Conservation (phyloP, 176 grass and related monocot genomes). For the Oryza meyeriana region DNA sequence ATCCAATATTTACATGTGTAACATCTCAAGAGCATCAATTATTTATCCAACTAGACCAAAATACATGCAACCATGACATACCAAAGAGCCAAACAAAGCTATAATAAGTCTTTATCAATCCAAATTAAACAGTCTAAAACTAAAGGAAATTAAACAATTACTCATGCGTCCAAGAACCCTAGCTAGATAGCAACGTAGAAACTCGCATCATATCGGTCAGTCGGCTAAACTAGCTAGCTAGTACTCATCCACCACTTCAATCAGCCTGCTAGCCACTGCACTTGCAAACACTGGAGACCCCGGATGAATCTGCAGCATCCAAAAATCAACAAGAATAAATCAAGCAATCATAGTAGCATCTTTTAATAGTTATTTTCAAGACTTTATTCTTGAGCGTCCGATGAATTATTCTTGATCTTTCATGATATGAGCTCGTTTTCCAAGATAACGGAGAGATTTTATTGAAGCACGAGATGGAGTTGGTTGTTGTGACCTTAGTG, state of each 20-base stretch:
- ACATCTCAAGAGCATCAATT: not conserved
- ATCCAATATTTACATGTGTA: not conserved
- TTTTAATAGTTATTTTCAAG: not conserved
- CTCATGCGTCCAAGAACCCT: constrained; percentile 25
- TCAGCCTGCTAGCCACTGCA: constrained; percentile 60
- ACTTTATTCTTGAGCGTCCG: not conserved
- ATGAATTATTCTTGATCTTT: no score
- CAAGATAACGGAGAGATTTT: not conserved
- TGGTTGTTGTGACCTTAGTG: constrained; percentile 52
- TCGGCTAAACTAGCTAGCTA: not conserved
- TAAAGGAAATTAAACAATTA: constrained; percentile 1
- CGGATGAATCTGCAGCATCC: constrained; percentile 58
- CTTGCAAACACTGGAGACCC: constrained; percentile 65
- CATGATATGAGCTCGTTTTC: no score
- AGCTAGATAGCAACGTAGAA: constrained; percentile 1
- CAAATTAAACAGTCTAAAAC: not conserved
- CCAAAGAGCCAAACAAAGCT: not conserved
- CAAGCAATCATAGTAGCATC: not conserved
- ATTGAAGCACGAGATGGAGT: not conserved
- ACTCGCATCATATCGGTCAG: not conserved
- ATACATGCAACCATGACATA: constrained; percentile 14
- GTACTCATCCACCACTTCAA: constrained; percentile 62
- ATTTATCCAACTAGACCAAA: constrained; percentile 30
- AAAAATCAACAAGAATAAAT: not conserved
- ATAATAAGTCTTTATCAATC: not conserved